These are phyloP conservation scores for Parietaria judaica DNA, from an alignment of 306 rosid genomes.

Conservation along the genomic window DNA sequence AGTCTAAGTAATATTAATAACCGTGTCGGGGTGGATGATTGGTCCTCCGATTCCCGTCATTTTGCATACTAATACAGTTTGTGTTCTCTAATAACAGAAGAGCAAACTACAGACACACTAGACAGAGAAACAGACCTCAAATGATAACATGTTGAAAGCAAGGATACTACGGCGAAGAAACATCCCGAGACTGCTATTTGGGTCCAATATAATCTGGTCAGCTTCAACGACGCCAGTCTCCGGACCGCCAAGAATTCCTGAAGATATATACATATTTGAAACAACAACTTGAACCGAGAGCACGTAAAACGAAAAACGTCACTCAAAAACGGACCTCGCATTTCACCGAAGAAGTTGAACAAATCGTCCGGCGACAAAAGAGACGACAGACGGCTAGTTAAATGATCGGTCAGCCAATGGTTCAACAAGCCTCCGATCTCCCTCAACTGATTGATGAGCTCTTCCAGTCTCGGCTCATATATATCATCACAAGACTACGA, in stretches of 20 bases:
- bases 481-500: constrained; percentile 75
- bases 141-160: constrained; percentile 78
- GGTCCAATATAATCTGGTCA: constrained; percentile 75
- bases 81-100: not conserved
- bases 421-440: constrained; percentile 42
- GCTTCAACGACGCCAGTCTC: constrained; percentile 70
- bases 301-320: not conserved
- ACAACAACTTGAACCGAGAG: constrained; percentile 1
- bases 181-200: constrained; percentile 69
- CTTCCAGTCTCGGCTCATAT: constrained; percentile 84
- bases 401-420: constrained; percentile 51
- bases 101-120: not conserved
- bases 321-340: constrained; percentile 45
- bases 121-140: constrained; percentile 50
- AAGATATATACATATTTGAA: constrained; percentile 9
- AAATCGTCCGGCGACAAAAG: constrained; percentile 78
- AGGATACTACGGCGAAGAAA: constrained; percentile 80
- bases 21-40: no score
- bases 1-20: no score
- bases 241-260: constrained; percentile 73
- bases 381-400: constrained; percentile 57
- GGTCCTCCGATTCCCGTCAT: no score
- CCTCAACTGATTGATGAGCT: constrained; percentile 62
- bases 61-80: no score
- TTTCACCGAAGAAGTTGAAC: constrained; percentile 72